A percentile compares a stretch with the other conserved stretches of the same genome.
phyloP scores from a whole-genome alignment of 495 filamentous ascomycete genomes.

The Lineolata rhizophorae region DNA sequence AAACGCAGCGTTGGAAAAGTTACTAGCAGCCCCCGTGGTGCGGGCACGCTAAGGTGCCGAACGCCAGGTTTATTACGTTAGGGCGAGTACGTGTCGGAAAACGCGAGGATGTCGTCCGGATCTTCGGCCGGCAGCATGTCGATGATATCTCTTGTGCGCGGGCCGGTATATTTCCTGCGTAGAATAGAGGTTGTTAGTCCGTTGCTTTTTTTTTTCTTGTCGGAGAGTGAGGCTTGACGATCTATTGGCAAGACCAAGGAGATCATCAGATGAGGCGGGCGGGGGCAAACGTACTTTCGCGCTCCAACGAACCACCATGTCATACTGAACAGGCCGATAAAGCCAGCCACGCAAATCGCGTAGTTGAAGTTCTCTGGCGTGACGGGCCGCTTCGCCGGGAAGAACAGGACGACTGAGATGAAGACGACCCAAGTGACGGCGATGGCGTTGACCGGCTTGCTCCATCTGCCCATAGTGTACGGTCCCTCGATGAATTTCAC shows the following conservation, averaged over 20 bases:
- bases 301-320: slow-evolving; percentile 46
- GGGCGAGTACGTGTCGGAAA: too few species aligned
- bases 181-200: neutral
- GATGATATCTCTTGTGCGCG: slow-evolving; percentile 11
- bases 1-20: too few species aligned
- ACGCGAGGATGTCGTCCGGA: too few species aligned
- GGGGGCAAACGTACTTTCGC: slow-evolving; percentile 23
- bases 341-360: slow-evolving; percentile 38
- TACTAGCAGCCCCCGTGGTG: too few species aligned
- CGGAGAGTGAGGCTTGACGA: too few species aligned
- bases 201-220: too few species aligned
- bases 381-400: slow-evolving; percentile 37
- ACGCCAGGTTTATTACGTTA: too few species aligned
- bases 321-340: slow-evolving; percentile 37
- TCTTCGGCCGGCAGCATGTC: slow-evolving; percentile 12
- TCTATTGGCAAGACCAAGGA: neutral
- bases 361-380: slow-evolving; percentile 53
- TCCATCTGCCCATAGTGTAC: slow-evolving; percentile 39
- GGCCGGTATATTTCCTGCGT: slow-evolving; percentile 12
- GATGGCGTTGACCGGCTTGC: slow-evolving; percentile 33
- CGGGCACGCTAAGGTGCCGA: too few species aligned
- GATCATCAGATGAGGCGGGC: neutral
- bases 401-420: slow-evolving; percentile 46
- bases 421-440: slow-evolving; percentile 44
- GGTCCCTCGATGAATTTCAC: slow-evolving; percentile 42